Evolutionary conservation across 2,329 filamentous ascomycete species (phyloP), one percentile per base, ranked within the genome.

Genomic region (Eurotiales sp.): DNA sequence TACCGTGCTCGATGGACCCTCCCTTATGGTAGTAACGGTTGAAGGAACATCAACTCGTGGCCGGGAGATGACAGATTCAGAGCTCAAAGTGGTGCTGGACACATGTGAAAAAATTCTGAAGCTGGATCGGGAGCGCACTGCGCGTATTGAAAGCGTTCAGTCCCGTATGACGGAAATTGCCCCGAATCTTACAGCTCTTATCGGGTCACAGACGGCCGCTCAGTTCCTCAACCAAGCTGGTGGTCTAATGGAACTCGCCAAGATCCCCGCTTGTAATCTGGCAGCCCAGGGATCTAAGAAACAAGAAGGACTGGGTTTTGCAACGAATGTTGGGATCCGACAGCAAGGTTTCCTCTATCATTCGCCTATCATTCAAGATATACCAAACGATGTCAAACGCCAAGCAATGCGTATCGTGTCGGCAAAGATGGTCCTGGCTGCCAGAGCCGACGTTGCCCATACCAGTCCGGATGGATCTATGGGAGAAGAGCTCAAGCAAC

Each of bases 81-180:
- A 96, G 67, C 77, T 97, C 5, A 77, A 85, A 45, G 79, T 82
- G 22, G 85, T 96, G 17, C 74, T 86, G 23, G 79, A 81, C 47
- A 92, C 90, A 8, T 96, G 91, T 70, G 83, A 90, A 57, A 93
- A 95, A 83, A 86, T 89, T 8, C 78, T 97, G n/a, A 81, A 85
- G 32, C 83, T 99, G 8, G 90, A 97, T 67, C 84, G 80, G 58
- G 90, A 92, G 23, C 96, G 96, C 71, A 86, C 82, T 55, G 87
- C 85, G 0, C 79, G 99, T 50, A 95, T 89, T 2, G 87, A 93
- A 66, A 99, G 96, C 64, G 93, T 99, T 14, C 89, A 96, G 71
- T 96, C 92, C 30, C 88, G 93, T 55, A 97, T 99, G 89, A 93
- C 87, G 59, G 79, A 95, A 29, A 97, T 97, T 65, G 93, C 93